A percentile compares a stretch with the other conserved stretches of the same genome.
These are phyloP conservation scores for Pseudodiploospora longispora DNA, from an alignment of 2,329 filamentous ascomycete genomes.

Conservation along the genomic window DNA sequence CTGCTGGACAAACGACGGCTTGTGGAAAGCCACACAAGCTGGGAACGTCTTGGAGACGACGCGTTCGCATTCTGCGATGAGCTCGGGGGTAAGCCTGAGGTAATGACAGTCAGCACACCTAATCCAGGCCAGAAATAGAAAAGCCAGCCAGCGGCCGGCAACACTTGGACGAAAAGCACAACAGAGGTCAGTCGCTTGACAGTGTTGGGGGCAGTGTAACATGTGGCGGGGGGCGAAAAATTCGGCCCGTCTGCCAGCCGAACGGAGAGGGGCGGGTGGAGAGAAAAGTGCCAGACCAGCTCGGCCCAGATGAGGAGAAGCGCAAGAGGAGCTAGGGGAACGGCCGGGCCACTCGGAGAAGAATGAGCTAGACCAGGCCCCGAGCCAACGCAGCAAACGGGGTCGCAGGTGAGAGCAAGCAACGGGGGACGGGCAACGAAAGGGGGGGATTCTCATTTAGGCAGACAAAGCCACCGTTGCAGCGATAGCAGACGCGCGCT, in stretches of 20 bases:
- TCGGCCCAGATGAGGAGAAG: constrained; percentile 3
- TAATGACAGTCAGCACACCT: background rate
- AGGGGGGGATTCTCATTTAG: background rate
- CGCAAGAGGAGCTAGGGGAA: constrained; percentile 1
- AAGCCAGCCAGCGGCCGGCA: background rate
- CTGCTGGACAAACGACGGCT: constrained; percentile 53
- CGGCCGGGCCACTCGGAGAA: constrained; percentile 9
- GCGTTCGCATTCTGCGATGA: constrained; percentile 51
- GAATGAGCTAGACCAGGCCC: constrained; percentile 1
- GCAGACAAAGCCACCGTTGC: background rate
- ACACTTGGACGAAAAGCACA: background rate
- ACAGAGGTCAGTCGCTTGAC: too few relatives aligned
- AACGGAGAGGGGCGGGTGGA: constrained; percentile 7
- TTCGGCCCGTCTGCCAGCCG: constrained; percentile 7
- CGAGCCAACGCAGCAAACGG: background rate
- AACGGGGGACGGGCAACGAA: background rate
- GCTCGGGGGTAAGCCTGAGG: constrained; percentile 44
- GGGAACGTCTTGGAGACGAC: constrained; percentile 54
- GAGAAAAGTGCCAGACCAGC: constrained; percentile 2
- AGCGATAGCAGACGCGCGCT: background rate
- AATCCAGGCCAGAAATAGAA: too few relatives aligned
- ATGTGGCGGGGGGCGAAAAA: constrained; percentile 1
- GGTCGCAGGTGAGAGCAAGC: background rate
- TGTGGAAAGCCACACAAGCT: constrained; percentile 55
- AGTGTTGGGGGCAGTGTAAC: background rate